Percentiles rank a stretch among this genome's conserved stretches.
These are phyloP conservation scores for Chalciporus sp. DNA, from an alignment of 1,284 basidiomycete genomes.

Conservation along the genomic window DNA sequence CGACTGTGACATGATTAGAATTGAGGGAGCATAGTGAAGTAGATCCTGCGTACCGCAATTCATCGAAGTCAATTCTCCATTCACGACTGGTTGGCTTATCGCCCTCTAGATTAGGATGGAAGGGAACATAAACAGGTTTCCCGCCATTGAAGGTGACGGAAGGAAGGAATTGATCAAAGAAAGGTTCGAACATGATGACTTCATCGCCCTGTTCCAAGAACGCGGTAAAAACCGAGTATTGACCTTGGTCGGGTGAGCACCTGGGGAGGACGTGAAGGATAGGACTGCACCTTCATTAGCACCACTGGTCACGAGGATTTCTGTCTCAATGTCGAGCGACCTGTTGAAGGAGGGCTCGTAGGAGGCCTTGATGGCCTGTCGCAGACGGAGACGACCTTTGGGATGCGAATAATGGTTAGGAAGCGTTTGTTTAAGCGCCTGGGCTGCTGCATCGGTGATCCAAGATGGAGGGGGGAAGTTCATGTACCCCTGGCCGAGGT, in stretches of 20 bases:
- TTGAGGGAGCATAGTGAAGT: background rate
- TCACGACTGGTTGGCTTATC: conserved; percentile 69
- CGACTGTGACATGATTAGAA: conserved; percentile 43
- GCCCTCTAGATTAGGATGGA: conserved; percentile 77
- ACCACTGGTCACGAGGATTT: conserved; percentile 94
- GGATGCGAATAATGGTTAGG: conserved; percentile 92
- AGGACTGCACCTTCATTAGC: conserved; percentile 82
- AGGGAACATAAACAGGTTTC: conserved; percentile 90
- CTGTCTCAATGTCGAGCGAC: conserved; percentile 80
- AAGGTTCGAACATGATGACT: conserved; percentile 98
- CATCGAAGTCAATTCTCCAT: conserved; percentile 87
- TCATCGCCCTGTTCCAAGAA: conserved; percentile 92
- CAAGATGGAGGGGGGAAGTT: conserved; percentile 86
- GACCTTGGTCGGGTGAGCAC: conserved; percentile 51
- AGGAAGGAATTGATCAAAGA: conserved; percentile 96
- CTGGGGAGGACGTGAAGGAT: background rate
- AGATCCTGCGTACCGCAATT: conserved; percentile 62
- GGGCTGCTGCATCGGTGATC: conserved; percentile 76
- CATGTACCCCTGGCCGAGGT: conserved; percentile 95
- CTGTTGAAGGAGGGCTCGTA: conserved; percentile 76
- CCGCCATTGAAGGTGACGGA: conserved; percentile 93
- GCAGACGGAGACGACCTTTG: conserved; percentile 81
- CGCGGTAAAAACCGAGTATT: conserved; percentile 88
- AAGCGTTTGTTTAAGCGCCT: conserved; percentile 68
- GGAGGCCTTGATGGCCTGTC: conserved; percentile 82